A percentile compares a stretch with the other conserved stretches of the same genome.
These are phyloP conservation scores for Phytophthora parvispora DNA, from an alignment of 352 stramenopile species.

Conservation along the genomic window DNA sequence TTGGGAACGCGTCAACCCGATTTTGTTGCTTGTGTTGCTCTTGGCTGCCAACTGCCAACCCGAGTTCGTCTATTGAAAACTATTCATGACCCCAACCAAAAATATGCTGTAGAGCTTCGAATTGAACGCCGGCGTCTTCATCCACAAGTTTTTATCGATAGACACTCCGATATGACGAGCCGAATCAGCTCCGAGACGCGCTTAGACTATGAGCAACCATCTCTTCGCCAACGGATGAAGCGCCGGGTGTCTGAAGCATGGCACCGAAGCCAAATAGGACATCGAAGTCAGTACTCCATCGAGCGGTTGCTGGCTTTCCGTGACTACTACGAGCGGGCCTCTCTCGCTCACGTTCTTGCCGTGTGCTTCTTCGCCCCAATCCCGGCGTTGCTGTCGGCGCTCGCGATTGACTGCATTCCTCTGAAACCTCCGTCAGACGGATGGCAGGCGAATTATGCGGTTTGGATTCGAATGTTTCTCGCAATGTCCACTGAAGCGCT, in stretches of 20 bases:
- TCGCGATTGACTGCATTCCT: conserved; percentile 30
- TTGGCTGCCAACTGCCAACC: too few species aligned
- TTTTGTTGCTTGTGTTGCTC: too few species aligned
- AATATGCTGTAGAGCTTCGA: too few species aligned
- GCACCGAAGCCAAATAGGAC: conserved; percentile 8
- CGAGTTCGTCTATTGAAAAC: too few species aligned
- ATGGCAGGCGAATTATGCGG: conserved; percentile 23
- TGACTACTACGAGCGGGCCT: conserved; percentile 3
- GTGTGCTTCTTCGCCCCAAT: conserved; percentile 19
- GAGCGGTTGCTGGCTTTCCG: conserved; percentile 8
- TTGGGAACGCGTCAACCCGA: too few species aligned
- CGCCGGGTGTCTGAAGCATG: not conserved
- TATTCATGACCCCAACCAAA: too few species aligned
- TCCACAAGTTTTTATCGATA: not conserved
- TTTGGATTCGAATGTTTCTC: conserved; percentile 25
- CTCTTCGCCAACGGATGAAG: not conserved
- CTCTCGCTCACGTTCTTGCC: not conserved
- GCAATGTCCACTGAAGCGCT: conserved; percentile 8
- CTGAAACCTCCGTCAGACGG: conserved; percentile 15
- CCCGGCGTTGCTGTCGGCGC: conserved; percentile 2
- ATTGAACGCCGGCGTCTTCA: not conserved
- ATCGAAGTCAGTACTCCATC: conserved; percentile 12
- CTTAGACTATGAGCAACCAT: not conserved
- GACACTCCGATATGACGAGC: not conserved
- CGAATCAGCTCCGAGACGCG: not conserved